Evolutionary conservation across 2,329 filamentous ascomycete species (phyloP).

Genomic region (Ophiostoma australiae): DNA sequence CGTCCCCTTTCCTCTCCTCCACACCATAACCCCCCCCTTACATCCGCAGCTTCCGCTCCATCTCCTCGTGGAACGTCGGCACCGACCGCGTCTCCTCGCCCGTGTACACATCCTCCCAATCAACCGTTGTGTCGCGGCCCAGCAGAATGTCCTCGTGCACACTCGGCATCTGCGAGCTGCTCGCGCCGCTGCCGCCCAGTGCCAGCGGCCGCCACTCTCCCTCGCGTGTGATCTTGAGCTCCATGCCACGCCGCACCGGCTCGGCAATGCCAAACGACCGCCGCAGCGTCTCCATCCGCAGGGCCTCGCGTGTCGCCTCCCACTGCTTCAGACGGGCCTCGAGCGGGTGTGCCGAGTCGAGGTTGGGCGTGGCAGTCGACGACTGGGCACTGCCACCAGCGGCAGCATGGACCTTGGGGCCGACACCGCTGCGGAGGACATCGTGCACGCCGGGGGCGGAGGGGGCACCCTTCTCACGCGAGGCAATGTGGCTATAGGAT

Average conservation of each 20-base stretch:
- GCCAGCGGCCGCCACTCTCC: constrained; percentile 74
- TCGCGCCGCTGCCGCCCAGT: constrained; percentile 52
- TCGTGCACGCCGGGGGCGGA: constrained; percentile 92
- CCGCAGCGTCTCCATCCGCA: constrained; percentile 85
- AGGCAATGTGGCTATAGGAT: constrained; percentile 56
- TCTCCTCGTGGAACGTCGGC: constrained; percentile 80
- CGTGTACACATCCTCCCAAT: constrained; percentile 90
- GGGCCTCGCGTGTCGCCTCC: constrained; percentile 78
- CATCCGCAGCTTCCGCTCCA: constrained; percentile 88
- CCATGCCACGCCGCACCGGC: constrained; percentile 89
- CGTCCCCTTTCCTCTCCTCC: not conserved
- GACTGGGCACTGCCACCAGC: constrained; percentile 40
- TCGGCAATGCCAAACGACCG: constrained; percentile 88
- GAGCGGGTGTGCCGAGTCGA: constrained; percentile 78
- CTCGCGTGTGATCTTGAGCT: constrained; percentile 78
- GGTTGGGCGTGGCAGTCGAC: constrained; percentile 41
- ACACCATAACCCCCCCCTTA: constrained; percentile 24
- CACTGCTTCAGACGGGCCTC: constrained; percentile 84
- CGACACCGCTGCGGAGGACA: constrained; percentile 79
- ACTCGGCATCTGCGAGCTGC: constrained; percentile 42
- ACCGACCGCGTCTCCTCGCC: constrained; percentile 69
- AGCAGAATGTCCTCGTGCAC: constrained; percentile 87
- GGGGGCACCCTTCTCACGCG: constrained; percentile 65
- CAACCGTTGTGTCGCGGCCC: constrained; percentile 70
- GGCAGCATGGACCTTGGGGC: constrained; percentile 51